Conservation (phyloP, 257 asterid genomes). For the Ehretia macrophylla region DNA sequence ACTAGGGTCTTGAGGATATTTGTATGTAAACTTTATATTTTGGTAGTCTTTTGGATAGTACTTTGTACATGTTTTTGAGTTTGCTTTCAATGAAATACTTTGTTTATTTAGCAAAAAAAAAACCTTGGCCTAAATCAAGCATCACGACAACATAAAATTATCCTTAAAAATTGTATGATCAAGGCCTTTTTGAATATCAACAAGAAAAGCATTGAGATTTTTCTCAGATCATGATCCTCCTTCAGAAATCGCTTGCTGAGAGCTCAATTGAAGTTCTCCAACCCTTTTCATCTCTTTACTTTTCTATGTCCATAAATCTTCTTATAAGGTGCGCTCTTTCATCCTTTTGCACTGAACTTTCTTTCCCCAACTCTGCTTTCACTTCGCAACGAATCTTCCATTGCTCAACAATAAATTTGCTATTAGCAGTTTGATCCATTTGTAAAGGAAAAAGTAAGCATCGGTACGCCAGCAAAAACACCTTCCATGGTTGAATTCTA, state of each 20-base stretch:
- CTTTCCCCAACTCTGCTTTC: conserved; percentile 21
- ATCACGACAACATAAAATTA: no score
- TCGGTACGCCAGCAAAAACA: conserved; percentile 46
- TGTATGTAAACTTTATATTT: no score
- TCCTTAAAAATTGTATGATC: no score
- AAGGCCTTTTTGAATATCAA: not conserved
- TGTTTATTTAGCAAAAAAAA: no score
- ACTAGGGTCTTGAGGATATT: no score
- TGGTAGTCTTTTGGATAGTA: no score
- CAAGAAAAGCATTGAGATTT: conserved; percentile 31
- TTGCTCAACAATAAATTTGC: conserved; percentile 57
- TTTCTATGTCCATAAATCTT: conserved; percentile 47
- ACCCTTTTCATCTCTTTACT: conserved; percentile 41
- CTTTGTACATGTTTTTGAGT: no score
- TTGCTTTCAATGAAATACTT: no score
- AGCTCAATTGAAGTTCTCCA: conserved; percentile 22
- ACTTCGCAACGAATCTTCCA: conserved; percentile 62
- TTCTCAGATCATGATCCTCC: conserved; percentile 36
- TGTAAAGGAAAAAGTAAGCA: conserved; percentile 46
- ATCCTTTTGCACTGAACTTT: conserved; percentile 26
- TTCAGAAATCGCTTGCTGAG: conserved; percentile 28
- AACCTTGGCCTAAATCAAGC: no score
- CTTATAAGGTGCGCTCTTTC: conserved; percentile 22
- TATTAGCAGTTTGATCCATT: conserved; percentile 44
- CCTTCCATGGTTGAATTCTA: conserved; percentile 67